phyloP scores from a whole-genome alignment of 345 rosid species.

The Salix arbutifolia region DNA sequence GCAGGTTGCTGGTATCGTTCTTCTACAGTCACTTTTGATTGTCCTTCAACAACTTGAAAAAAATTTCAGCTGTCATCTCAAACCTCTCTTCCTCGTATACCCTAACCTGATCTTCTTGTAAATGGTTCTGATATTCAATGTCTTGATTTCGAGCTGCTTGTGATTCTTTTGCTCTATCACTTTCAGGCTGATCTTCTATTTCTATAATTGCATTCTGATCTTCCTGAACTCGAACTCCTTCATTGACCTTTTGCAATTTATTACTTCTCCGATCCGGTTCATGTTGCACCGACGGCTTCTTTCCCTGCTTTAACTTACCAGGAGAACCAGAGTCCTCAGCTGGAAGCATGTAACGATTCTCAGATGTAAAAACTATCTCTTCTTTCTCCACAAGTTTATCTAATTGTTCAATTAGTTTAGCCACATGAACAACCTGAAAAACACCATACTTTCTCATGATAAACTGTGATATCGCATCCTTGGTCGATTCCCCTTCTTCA shows the following conservation, averaged over 20 bases:
- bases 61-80: not conserved
- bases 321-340: not conserved
- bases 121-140: not conserved
- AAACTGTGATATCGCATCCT: conserved; percentile 18
- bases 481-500: conserved; percentile 16
- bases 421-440: conserved; percentile 1
- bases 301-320: not conserved
- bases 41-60: not conserved
- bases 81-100: not conserved
- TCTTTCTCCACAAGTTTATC: conserved; percentile 7
- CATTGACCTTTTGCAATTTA: not conserved
- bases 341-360: conserved; percentile 7
- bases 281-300: not conserved
- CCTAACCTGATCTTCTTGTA: not conserved
- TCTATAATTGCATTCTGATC: not conserved
- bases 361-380: conserved; percentile 8
- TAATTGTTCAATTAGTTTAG: conserved; percentile 13
- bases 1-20: not conserved
- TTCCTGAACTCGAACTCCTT: not conserved
- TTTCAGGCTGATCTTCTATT: not conserved
- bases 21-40: not conserved
- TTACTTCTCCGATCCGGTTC: not conserved
- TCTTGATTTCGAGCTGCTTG: not conserved
- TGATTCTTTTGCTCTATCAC: not conserved
- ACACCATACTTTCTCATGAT: conserved; percentile 10